Base-by-base conservation (phyloP, 768 basidiomycete species). In the Austroboletus festivus region DNA sequence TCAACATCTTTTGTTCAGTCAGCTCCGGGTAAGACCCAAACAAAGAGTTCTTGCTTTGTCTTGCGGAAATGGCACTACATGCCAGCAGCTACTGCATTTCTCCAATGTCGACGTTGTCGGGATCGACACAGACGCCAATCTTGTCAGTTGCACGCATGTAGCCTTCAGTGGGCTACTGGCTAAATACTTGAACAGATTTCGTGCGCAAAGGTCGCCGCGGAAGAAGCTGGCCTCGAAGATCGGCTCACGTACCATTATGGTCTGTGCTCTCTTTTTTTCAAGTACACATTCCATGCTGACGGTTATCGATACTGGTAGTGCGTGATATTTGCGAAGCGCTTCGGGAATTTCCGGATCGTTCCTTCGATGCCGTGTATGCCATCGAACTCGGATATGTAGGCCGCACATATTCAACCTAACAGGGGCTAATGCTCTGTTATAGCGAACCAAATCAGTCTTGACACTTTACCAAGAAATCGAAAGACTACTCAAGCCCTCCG, bases 361-460 rank as follows among this genome's bases (percentile, higher is more conserved):
- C 46, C 18, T 51, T 51, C 16, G 50, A 51, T 42, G 50, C 46
- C 5, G 50, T 51, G 1, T 51, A 48, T 31, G 46, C 46, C 2
- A 48, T 51, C 18, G 50, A 51, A 38, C 50, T 38, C 12, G 50
- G 46, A 51, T 48, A 47, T 31, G 50, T 48, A 21, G 42, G 46
- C 22, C 10, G 6, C 6, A 22, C n/a, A 15, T 18, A 19, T n/a
- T 18, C 10, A 19, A 15, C 3, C 2, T n/a, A 18, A 30, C 22
- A 18, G 13, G 41, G 10, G 8, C 13, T 45, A 23, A 50, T 21
- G 4, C 15, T 10, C 8, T 3, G 12, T 24, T 8, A 13, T 30
- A 47, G 45, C 39, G 50, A 22, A 42, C 16, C 2, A 2, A 15
- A 3, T 47, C 50, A 8, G 46, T 18, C 21, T 42, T 4, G 8